Conservation (phyloP, 768 basidiomycete species). For the Lyophyllum semitale region DNA sequence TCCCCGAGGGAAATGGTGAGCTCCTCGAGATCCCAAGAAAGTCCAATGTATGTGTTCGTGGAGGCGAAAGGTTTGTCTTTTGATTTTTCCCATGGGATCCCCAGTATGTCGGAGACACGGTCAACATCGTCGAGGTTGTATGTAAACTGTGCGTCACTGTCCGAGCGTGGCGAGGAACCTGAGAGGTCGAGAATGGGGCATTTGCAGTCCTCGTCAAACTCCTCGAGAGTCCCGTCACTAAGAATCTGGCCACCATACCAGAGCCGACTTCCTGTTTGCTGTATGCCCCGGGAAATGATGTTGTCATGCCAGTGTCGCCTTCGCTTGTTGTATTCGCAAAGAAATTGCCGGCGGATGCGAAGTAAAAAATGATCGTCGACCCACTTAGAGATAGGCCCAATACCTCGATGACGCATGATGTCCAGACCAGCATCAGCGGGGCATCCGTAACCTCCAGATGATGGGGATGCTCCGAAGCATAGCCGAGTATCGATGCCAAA, state of each 20-base stretch:
- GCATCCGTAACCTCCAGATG: constrained; percentile 1
- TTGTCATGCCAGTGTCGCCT: background rate
- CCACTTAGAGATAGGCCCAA: constrained; percentile 29
- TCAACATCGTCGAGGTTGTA: constrained; percentile 30
- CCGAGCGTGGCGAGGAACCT: constrained; percentile 8
- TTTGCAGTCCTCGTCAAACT: constrained; percentile 29
- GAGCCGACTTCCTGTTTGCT: constrained; percentile 1
- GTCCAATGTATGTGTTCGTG: background rate
- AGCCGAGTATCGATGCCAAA: background rate
- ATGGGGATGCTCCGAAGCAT: background rate
- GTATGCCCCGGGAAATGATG: constrained; percentile 1
- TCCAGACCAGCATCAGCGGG: constrained; percentile 4
- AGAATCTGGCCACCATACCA: constrained; percentile 24
- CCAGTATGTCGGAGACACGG: constrained; percentile 15
- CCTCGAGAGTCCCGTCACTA: constrained; percentile 16
- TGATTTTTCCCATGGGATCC: constrained; percentile 8
- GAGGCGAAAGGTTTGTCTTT: background rate
- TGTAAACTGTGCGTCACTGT: constrained; percentile 12
- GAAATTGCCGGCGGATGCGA: constrained; percentile 13
- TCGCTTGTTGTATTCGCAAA: constrained; percentile 22
- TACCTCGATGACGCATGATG: constrained; percentile 19
- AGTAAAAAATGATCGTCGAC: constrained; percentile 27
- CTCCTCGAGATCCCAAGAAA: constrained; percentile 2
- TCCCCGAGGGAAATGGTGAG: background rate
- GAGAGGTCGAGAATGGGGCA: constrained; percentile 22